Evolutionary conservation across 2,329 filamentous ascomycete genomes (phyloP), one percentile per base, ranked within the genome.

Genomic region (Ascochyta pisi): DNA sequence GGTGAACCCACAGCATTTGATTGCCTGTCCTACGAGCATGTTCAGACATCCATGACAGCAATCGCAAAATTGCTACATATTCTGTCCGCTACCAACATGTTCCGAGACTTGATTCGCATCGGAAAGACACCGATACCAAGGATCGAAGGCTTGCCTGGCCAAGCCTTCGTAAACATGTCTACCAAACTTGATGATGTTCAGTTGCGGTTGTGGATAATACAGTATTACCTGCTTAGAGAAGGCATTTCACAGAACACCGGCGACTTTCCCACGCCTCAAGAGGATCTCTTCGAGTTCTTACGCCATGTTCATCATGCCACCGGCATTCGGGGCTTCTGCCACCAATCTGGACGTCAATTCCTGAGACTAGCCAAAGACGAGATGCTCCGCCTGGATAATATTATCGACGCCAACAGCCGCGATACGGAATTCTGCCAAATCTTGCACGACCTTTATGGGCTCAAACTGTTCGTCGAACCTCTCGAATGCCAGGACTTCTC

Each of bases 361-460:
- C 82, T 98, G 24, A 93, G 92, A 70, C 85, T 97, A 74, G 89
- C 95, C 79, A 94, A 93, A 53, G 84, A 90, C 6, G 95, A 99
- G 70, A 82, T 98, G 41, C 81, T 96, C 24, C 86, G 87, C 44
- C 83, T 94, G 65, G 86, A 87, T 61, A 85, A 89, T 46, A 84
- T 93, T 27, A 88, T 93, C 54, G 91, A 91, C 63, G 92, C 90
- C 81, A 65, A 70, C 23, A 75, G 64, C 26, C 66, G 71, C 23
- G 92, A 96, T 67, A 87, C 89, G 62, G 93, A 98, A 69, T 83
- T 98, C 15, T 15, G 81, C 93, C 57, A 95, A 89, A 68, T 88
- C 65, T 64, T 82, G 70, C 70, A 75, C 49, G 74, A 77, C 63
- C 59, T 77, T 3, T 77, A 77, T 34, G 74, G 72, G 7, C 54